A percentile compares a stretch with the other conserved stretches of the same genome.
Conservation (phyloP, 2,329 filamentous ascomycete genomes). For the Setomelanomma holmii region DNA sequence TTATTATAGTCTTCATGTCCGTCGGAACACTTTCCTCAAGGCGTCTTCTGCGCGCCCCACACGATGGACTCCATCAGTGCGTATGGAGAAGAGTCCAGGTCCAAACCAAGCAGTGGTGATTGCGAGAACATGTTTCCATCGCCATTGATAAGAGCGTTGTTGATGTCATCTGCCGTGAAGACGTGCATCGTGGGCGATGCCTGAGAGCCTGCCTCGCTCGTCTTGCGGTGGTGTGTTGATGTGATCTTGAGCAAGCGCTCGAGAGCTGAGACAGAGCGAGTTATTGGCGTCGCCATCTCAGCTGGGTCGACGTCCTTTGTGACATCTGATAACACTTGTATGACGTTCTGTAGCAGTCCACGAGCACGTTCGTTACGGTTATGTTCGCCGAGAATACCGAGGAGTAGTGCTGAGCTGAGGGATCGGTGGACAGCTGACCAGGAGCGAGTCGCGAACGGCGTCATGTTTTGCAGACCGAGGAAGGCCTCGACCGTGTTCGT, state of each 20-base stretch:
- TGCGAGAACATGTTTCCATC: constrained; percentile 41
- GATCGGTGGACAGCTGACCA: constrained; percentile 55
- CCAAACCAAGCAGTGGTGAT: constrained; percentile 45
- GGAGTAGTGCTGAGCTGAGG: constrained; percentile 53
- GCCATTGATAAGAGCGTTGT: constrained; percentile 41
- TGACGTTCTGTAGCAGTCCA: constrained; percentile 54
- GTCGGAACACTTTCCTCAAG: constrained; percentile 20
- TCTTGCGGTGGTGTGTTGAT: constrained; percentile 24
- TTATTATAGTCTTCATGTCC: neutral
- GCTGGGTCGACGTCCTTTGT: constrained; percentile 56
- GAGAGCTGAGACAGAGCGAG: constrained; percentile 55
- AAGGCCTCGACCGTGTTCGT: constrained; percentile 67
- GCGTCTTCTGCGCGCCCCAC: constrained; percentile 49
- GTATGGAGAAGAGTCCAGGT: constrained; percentile 55
- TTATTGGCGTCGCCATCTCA: constrained; percentile 57
- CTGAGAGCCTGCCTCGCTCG: constrained; percentile 39
- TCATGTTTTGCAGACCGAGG: constrained; percentile 64
- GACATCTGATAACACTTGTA: constrained; percentile 55
- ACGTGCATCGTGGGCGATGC: constrained; percentile 39
- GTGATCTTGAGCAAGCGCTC: constrained; percentile 50
- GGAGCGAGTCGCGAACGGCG: constrained; percentile 52
- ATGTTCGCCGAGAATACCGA: constrained; percentile 55
- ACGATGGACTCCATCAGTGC: constrained; percentile 58
- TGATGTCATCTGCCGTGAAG: constrained; percentile 48
- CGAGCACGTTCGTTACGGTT: constrained; percentile 55